Conservation (phyloP, 805 yeast species). For the Priceomyces castillae region DNA sequence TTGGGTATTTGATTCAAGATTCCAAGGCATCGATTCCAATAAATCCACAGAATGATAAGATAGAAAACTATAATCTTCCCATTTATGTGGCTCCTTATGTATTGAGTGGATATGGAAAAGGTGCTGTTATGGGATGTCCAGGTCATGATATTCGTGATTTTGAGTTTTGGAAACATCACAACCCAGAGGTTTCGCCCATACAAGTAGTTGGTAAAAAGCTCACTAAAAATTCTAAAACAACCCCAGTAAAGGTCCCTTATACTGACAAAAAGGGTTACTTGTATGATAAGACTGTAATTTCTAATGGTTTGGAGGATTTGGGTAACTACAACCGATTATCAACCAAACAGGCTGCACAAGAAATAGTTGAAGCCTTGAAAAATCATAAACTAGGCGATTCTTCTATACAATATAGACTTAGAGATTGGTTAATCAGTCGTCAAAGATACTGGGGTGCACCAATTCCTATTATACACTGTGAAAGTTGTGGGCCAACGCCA, state of each 20-base stretch:
- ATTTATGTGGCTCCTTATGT: conserved; percentile 92
- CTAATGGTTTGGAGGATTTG: conserved; percentile 24
- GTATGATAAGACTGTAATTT: conserved; percentile 23
- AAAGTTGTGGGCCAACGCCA: conserved; percentile 81
- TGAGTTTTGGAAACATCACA: conserved; percentile 72
- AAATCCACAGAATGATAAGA: conserved; percentile 22
- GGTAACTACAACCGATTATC: conserved; percentile 49
- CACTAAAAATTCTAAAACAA: no score
- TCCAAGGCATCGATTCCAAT: conserved; percentile 61
- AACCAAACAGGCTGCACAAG: conserved; percentile 48
- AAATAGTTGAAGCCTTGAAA: conserved; percentile 44
- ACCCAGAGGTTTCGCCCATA: conserved; percentile 41
- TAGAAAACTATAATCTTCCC: conserved; percentile 46
- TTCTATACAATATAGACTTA: conserved; percentile 57
- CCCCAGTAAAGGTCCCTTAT: conserved; percentile 50
- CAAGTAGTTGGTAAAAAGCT: conserved; percentile 50
- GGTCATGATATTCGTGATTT: conserved; percentile 86
- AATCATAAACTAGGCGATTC: conserved; percentile 40
- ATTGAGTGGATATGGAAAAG: conserved; percentile 75
- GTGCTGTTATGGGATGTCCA: conserved; percentile 98
- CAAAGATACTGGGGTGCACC: conserved; percentile 99
- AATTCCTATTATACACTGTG: conserved; percentile 90
- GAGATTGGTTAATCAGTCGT: conserved; percentile 94
- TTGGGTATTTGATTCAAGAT: conserved; percentile 53
- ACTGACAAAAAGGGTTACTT: conserved; percentile 44